Base-by-base conservation (phyloP, 441 rosid species). In the Erysimum cheiri region DNA sequence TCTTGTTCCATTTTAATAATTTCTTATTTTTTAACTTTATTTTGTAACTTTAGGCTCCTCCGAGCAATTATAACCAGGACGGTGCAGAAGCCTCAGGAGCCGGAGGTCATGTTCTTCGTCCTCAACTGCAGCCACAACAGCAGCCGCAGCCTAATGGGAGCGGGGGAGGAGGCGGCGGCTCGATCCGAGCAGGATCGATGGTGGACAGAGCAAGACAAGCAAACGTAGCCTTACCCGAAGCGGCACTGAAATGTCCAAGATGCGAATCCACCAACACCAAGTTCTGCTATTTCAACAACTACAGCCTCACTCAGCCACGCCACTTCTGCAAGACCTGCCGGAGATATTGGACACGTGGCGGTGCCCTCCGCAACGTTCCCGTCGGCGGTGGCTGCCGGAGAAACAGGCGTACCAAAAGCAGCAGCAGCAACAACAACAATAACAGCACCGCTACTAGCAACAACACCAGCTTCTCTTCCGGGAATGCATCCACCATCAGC, bases 261-360 rank as follows among this genome's bases (percentile, higher is more conserved):
- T 94, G 98, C 41, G 97, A 94, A 46, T 94, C 98, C 3, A 82
- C 85, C 49, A 91, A 93, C 85, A 93, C 98, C 4, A 93, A 91
- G 78, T 94, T 94, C 73, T 94, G 99, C 72, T 94, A 92, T 85
- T 94, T 87, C 86, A 94, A 94, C 80, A 93, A 91, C 89, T 93
- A 93, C 82, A 89, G 89, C 71, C 96, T 91, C 17, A 59, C 98
- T 5, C 98, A 94, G 87, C 98, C 98, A 55, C 85, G 98, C 17
- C 96, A 94, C 90, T 94, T 90, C 66, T 94, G 98, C 84, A 94
- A 92, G 59, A 85, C 96, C 22, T 94, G 98, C 73, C 78, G 97
- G 50, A 79, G 97, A 82, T 94, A 94, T 87, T 94, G 98, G 98
- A 94, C 98, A 11, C 81, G 96, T 76, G 97, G 97, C 0, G 97